Conservation (phyloP, 140 eudicot genomes). For the Erigeron philadelphicus region DNA sequence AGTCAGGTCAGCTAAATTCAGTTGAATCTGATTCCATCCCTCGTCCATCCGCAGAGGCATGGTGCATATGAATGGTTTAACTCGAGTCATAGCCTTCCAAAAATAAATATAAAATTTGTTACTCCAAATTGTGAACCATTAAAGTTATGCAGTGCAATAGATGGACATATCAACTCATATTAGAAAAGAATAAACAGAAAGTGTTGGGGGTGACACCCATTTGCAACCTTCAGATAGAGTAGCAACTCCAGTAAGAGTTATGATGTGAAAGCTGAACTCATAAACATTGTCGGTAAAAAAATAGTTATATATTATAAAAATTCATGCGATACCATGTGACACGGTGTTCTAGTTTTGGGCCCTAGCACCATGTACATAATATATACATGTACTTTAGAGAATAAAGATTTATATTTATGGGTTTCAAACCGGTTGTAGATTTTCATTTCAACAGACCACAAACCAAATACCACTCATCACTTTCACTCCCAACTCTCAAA, state of each 20-base stretch:
- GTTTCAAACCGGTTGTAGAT: too few species aligned
- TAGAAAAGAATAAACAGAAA: too few species aligned
- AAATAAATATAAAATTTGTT: background rate
- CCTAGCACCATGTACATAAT: background rate
- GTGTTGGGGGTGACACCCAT: too few species aligned
- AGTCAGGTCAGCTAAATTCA: constrained; percentile 82
- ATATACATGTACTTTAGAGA: background rate
- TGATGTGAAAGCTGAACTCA: background rate
- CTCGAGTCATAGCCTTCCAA: constrained; percentile 80
- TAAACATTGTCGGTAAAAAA: too few species aligned
- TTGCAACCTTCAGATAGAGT: background rate
- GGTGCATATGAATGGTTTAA: constrained; percentile 92
- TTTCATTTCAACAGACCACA: too few species aligned
- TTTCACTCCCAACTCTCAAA: too few species aligned
- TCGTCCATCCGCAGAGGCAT: constrained; percentile 95
- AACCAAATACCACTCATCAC: too few species aligned
- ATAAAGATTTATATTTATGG: background rate
- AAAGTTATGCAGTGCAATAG: background rate
- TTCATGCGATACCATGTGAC: background rate
- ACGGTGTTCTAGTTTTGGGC: background rate
- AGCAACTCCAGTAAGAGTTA: background rate
- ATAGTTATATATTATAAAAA: background rate
- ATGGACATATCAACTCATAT: background rate
- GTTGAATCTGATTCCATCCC: constrained; percentile 97
- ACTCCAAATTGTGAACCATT: background rate